Evolutionary conservation across 768 basidiomycete genomes (phyloP), one percentile per base, ranked within the genome.

Genomic region (Hygrocybe punicea): DNA sequence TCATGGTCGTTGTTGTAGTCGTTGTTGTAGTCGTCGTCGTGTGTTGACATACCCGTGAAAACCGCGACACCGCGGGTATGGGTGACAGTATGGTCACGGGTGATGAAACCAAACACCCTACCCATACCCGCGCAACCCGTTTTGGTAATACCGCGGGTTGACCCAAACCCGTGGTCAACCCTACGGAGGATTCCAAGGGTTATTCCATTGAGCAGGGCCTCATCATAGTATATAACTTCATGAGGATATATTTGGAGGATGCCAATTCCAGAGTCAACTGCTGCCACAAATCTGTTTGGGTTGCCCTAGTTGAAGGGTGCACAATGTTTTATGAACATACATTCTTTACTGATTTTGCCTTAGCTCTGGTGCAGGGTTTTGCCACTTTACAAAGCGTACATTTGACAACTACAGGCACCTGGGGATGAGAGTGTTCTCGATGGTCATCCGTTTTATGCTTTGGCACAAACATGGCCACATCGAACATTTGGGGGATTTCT

Each of bases 371-470:
- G 50, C n/a, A 10, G 9, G 33, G 24, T 51, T 51, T 37, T 24
- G 50, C 6, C 34, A 8, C n/a, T 7, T 51, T 34, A 4, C 6
- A 37, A 25, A n/a, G 13, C 11, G n/a, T 4, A 51, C 50, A 17
- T 51, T 51, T n/a, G 8, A 3, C 5, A 11, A 4, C 3, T 51
- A 51, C 24, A 29, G 50, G 17, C 16, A 51, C 3, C 16, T 6
- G 5, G 17, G 6, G 8, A 33, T 8, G 8, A 29, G 29, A 8
- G 8, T 29, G 29, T 8, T 29, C 8, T 29, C 29, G 4, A 29
- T 29, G 29, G 50, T 51, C 34, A 29, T 51, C 33, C 50, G 50
- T 3, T 51, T 4, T n/a, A 51, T 51, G 50, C 24, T 51, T 34
- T 34, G 50, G 50, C n/a, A 33, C 5, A 16, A 36, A 36, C 8